Evolutionary conservation across 2,329 filamentous ascomycete species (phyloP), one percentile per base, ranked within the genome.

Genomic region (Keithomyces neogunnii): DNA sequence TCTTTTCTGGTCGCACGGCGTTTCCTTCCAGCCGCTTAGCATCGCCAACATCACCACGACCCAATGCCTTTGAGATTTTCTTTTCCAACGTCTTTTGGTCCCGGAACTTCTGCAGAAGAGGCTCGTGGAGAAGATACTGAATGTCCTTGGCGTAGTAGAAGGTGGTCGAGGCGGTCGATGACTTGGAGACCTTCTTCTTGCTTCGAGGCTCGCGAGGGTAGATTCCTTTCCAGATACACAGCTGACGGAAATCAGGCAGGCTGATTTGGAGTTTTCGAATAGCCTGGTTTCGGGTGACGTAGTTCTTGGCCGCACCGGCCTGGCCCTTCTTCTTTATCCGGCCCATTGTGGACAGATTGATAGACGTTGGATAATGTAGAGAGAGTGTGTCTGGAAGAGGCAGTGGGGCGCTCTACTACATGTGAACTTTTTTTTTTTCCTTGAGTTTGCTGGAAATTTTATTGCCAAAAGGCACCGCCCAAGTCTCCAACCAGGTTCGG

Each of bases 201-300:
- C 87, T 96, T 66, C 93, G 84, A 57, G 93, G 93, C 76, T 99
- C 93, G 64, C 93, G 88, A 59, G 93, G 93, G 73, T 96, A 99
- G 69, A 99, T 97, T 63, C 91, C 93, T 77, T 97, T 97, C 86
- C 96, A 99, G 70, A 99, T 99, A 75, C 93, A 99, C 67, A 99
- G 80, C 74, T 95, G 87, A 73, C 93, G 86, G 74, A 99, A 99
- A 73, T 99, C 93, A 60, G 91, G 90, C 51, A 99, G 82, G 64
- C 88, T 96, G 71, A 99, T 88, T 73, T 99, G 93, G 56, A 99
- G 85, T 76, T 97, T 99, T 71, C 91, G 89, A 63, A 99, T 89
- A 45, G 93, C 93, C 75, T 96, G 90, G 42, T 92, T 96, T 69
- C 93, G 82, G 52, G 93, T 99, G 62, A 99, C 90, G 77, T 92